Base-by-base conservation (phyloP, 2,329 filamentous ascomycete species). In the Colletotrichum euphorbiae region DNA sequence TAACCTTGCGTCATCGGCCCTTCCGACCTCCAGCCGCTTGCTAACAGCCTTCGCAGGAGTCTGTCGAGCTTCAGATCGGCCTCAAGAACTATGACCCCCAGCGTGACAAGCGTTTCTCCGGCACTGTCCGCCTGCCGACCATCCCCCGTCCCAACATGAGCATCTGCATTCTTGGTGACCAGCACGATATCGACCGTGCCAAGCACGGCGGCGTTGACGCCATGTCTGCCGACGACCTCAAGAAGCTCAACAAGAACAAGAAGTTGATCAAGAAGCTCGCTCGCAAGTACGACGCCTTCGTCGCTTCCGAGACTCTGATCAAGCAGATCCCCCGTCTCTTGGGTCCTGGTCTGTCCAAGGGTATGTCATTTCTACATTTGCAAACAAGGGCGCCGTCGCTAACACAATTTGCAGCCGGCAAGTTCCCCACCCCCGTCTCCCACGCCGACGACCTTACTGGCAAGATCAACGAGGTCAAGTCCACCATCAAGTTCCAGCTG, bases 171-270 rank as follows among this genome's bases (percentile, higher is more conserved):
- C 83, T 89, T 69, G 87, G 87, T 87, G 87, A 89, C 84, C 87
- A 89, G 91, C 95, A 98, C 89, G 96, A 99, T 90, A 97, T 99
- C 81, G 96, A 99, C 84, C 94, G 96, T 90, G 95, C 96, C 81
- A 99, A 99, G 91, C 96, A 99, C 89, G 93, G 94, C 80, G 95
- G 94, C 83, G 90, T 98, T 77, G 96, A 99, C 82, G 94, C 95
- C 87, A 98, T 98, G 96, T 97, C 93, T 80, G 85, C 93, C 75
- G 96, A 99, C 80, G 96, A 99, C 85, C 87, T 99, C 87, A 99
- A 99, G 93, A 99, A 99, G 92, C 93, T 99, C 77, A 99, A 99
- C 92, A 99, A 99, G 93, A 99, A 99, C 93, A 98, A 99, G 93
- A 99, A 99, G 92, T 91, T 98, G 80, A 98, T 99, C 91, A 99